A percentile compares a stretch with the other conserved stretches of the same genome.
These are phyloP conservation scores for Citrus medica DNA, from an alignment of 345 rosid species.

Conservation along the genomic window DNA sequence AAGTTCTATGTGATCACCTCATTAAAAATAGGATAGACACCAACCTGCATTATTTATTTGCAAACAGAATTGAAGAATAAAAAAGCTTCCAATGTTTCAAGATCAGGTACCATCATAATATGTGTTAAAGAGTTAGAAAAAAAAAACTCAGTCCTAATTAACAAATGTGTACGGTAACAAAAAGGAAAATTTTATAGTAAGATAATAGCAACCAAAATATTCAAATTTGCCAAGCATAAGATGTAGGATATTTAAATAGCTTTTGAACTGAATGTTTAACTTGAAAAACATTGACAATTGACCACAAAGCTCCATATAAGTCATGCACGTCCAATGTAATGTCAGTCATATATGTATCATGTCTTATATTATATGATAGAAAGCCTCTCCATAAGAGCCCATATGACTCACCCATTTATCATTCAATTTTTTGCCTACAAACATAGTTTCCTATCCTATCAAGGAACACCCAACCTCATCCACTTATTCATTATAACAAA, in stretches of 20 bases:
- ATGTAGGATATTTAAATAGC: neutral
- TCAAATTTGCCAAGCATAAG: neutral
- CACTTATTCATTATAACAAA: conserved; percentile 5
- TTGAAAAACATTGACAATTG: neutral
- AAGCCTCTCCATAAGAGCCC: neutral
- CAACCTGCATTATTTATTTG: neutral
- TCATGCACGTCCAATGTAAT: neutral
- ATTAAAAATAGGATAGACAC: too few relatives aligned
- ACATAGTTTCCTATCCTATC: neutral
- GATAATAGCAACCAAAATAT: neutral
- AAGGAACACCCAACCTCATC: neutral
- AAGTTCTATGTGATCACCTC: too few relatives aligned
- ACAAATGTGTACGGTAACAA: neutral
- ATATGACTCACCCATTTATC: neutral
- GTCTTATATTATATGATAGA: neutral
- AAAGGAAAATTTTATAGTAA: neutral
- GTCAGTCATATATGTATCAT: neutral
- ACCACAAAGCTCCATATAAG: neutral
- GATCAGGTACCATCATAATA: too few relatives aligned
- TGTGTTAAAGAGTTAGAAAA: neutral
- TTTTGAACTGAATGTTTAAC: neutral
- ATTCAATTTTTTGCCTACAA: neutral
- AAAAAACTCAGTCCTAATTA: neutral
- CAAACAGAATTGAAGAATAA: neutral
- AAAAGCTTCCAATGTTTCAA: neutral